Evolutionary conservation across 140 eudicot genomes (phyloP).

Genomic region (Senecio squalidus): DNA sequence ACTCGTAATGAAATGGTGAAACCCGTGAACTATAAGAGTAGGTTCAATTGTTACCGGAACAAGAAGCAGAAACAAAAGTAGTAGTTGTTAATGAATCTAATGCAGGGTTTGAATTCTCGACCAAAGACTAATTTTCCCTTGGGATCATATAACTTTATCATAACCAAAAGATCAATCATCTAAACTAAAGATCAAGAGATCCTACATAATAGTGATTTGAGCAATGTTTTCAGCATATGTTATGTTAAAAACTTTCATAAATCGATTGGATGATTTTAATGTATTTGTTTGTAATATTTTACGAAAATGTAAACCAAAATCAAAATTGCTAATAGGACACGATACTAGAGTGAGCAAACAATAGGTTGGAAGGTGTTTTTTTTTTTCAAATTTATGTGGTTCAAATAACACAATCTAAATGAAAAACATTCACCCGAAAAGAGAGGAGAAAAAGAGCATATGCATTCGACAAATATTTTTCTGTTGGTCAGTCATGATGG

Average conservation of each 20-base stretch:
- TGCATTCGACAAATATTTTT: not conserved
- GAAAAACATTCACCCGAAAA: slow-evolving; percentile 21
- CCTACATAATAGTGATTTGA: too few relatives aligned
- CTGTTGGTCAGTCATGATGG: slow-evolving; percentile 10
- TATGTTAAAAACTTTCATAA: not conserved
- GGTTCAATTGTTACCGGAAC: too few relatives aligned
- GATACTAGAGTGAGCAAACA: not conserved
- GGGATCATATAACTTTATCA: too few relatives aligned
- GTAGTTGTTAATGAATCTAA: too few relatives aligned
- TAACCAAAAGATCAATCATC: too few relatives aligned
- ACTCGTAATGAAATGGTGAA: too few relatives aligned
- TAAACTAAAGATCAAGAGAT: too few relatives aligned
- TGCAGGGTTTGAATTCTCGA: too few relatives aligned
- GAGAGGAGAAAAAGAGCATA: not conserved
- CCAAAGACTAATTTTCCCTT: too few relatives aligned
- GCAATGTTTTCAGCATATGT: too few relatives aligned
- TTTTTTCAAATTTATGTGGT: slow-evolving; percentile 22
- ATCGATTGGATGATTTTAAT: not conserved
- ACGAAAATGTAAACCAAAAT: not conserved
- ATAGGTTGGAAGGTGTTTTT: slow-evolving; percentile 15
- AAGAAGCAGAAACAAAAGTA: too few relatives aligned
- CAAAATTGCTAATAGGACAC: not conserved
- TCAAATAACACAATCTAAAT: slow-evolving; percentile 27
- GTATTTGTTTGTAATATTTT: not conserved
- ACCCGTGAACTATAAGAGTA: too few relatives aligned